Base-by-base conservation (phyloP, 257 asterid species). In the Sherardia arvensis region DNA sequence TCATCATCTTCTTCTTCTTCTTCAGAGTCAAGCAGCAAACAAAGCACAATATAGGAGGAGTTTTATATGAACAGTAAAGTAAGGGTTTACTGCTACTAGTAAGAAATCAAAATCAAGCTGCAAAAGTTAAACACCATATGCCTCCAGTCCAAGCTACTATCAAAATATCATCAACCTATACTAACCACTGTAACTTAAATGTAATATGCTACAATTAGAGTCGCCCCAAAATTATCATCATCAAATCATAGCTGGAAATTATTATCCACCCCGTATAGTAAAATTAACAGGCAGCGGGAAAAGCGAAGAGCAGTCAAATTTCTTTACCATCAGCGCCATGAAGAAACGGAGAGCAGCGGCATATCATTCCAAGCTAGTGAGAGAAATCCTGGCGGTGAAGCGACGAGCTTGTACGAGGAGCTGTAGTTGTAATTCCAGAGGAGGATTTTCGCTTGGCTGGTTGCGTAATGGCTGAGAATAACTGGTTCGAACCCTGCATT, bases 301-400 rank as follows among this genome's bases (percentile, higher is more conserved):
- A n/a, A n/a, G n/a, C n/a, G n/a, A n/a, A n/a, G n/a, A 71, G 51
- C 21, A 20, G 51, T 43, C 51, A 43, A 43, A 3, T 43, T 43
- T 4, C 17, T 43, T 43, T 43, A 43, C 51, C 51, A 43, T 43
- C 86, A 88, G 68, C 80, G 88, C 99, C 97, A 93, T 0, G 99
- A 90, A 43, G 99, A 93, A 62, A 93, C 94, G 30, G 94, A 85
- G 67, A 93, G 84, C 18, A 93, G 71, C 36, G 96, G 95, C 47
- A 84, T 78, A 68, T 83, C 91, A 62, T 90, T 81, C 99, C 99
- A 93, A 53, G 97, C 94, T 65, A 93, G 66, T 23, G 95, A 87
- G 34, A 93, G 78, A 75, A 87, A 93, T 2, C 95, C 96, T 20
- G 94, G 86, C 4, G 81, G 81, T 61, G 87, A 87, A 66, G 85